Percentiles rank a stretch among this genome's conserved stretches.
Evolutionary conservation across 2,329 filamentous ascomycete genomes (phyloP).

Genomic region (Diaporthe ampelina): DNA sequence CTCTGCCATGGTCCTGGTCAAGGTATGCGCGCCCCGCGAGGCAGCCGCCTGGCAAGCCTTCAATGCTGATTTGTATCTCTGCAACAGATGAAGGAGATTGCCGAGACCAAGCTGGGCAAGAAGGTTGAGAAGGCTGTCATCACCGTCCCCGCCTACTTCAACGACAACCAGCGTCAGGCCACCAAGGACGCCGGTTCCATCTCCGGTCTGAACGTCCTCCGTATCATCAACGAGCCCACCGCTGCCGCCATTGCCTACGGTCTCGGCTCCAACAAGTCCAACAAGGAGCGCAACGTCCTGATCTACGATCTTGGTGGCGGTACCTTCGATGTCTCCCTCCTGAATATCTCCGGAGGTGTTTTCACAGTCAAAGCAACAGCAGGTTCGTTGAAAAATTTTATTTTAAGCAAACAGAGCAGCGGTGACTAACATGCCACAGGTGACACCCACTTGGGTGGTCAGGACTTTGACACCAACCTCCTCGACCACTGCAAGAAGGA

Average conservation of each 20-base stretch:
- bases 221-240: slow-evolving; percentile 99
- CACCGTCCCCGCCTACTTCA: slow-evolving; percentile 99
- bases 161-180: slow-evolving; percentile 99
- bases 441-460: slow-evolving; percentile 96
- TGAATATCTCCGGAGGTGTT: slow-evolving; percentile 99
- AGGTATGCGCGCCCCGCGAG: slow-evolving; percentile 72
- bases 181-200: slow-evolving; percentile 99
- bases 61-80: slow-evolving; percentile 17
- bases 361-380: slow-evolving; percentile 99
- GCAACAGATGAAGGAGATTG: slow-evolving; percentile 96
- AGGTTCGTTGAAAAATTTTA: no score
- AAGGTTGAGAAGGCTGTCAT: slow-evolving; percentile 99
- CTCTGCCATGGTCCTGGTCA: slow-evolving; percentile 97
- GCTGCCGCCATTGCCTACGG: slow-evolving; percentile 98
- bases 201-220: slow-evolving; percentile 95
- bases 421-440: slow-evolving; percentile 70
- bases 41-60: background rate
- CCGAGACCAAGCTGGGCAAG: slow-evolving; percentile 98
- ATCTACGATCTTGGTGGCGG: slow-evolving; percentile 99
- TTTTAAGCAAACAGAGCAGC: no score
- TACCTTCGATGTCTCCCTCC: slow-evolving; percentile 99
- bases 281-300: slow-evolving; percentile 98
- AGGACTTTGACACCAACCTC: slow-evolving; percentile 96
- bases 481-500: slow-evolving; percentile 98
- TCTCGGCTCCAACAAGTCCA: slow-evolving; percentile 93